Percentiles rank a stretch among this genome's conserved stretches.
These are phyloP conservation scores for Coemansia sp. DNA, from an alignment of 192 early-diverging fungal species.

Conservation along the genomic window DNA sequence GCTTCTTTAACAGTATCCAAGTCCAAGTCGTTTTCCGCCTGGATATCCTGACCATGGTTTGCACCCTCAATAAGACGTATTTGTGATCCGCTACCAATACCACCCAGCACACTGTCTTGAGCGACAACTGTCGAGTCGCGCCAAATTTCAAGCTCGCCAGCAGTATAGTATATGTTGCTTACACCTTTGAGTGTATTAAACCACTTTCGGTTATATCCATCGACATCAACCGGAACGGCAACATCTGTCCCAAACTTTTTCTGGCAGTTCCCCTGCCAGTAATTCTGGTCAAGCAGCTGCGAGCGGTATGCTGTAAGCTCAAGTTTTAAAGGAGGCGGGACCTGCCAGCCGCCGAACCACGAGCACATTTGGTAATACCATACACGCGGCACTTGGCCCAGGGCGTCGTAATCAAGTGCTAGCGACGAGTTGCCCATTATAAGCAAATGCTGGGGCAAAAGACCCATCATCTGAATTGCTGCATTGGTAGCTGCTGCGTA, in stretches of 20 bases:
- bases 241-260: conserved; percentile 36
- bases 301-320: conserved; percentile 33
- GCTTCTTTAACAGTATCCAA: conserved; percentile 1
- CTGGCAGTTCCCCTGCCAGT: conserved; percentile 37
- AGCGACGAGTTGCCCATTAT: conserved; percentile 37
- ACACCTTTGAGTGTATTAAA: conserved; percentile 16
- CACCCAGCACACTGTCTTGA: conserved; percentile 10
- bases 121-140: conserved; percentile 47
- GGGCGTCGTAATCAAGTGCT: conserved; percentile 27
- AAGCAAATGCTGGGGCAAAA: conserved; percentile 22
- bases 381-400: conserved; percentile 35
- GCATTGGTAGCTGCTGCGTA: conserved; percentile 26
- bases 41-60: conserved; percentile 35
- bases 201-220: conserved; percentile 34
- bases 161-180: conserved; percentile 57
- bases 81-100: background rate
- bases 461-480: conserved; percentile 14
- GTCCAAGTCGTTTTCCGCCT: background rate
- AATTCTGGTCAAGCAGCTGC: conserved; percentile 39
- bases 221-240: conserved; percentile 28
- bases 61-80: conserved; percentile 30
- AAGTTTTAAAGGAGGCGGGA: conserved; percentile 17
- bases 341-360: conserved; percentile 65
- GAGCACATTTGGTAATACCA: conserved; percentile 65
- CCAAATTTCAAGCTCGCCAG: conserved; percentile 63